Evolutionary conservation across 1,139 yeast species (phyloP), one percentile per base, ranked within the genome.

Genomic region (Protomyces gravidus): DNA sequence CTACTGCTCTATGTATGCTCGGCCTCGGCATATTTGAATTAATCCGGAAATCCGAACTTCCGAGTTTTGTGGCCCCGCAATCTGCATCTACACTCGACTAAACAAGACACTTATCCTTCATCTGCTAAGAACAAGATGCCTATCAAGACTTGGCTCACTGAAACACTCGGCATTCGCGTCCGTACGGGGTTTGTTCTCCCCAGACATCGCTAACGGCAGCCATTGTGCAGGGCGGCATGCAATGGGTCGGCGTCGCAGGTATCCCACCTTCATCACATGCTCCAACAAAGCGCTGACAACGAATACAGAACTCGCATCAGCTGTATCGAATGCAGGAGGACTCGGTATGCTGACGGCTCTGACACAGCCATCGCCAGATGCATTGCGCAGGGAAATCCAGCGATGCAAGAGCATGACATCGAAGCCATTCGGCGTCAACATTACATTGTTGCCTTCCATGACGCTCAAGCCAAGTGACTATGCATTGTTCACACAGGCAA

Each of bases 261-360:
- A 36, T 1, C 61, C 13, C 2, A 28, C 32, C 32, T 28, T 9
- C 19, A n/a, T 9, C 42, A 5, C 42, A 36, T 17, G 11, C 19
- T 7, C 23, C 42, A 23, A 15, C 9, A 36, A 17, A 5, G 19
- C 42, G 23, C 42, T 7, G 23, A 23, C 15, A n/a, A 9, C 21
- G 36, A 17, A 17, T 19, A n/a, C 46, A 51, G 72, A 65, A 46
- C 68, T 72, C 23, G 72, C 71, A 5, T 65, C 73, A 21, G 74
- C 74, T 1, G 74, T 72, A 17, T 71, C 73, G 39, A 69, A 72
- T 49, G 74, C 74, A 3, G 74, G 74, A 5, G 74, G 71, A 9
- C 66, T 72, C 9, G 74, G 72, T 11, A 70, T 71, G 50, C 61
- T 71, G 48, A 70, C 73, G 6, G 74, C 74, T 0, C 68, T 72